A percentile compares a stretch with the other conserved stretches of the same genome.
phyloP scores from a whole-genome alignment of 139 green algal species.

The Micractinium sp. region DNA sequence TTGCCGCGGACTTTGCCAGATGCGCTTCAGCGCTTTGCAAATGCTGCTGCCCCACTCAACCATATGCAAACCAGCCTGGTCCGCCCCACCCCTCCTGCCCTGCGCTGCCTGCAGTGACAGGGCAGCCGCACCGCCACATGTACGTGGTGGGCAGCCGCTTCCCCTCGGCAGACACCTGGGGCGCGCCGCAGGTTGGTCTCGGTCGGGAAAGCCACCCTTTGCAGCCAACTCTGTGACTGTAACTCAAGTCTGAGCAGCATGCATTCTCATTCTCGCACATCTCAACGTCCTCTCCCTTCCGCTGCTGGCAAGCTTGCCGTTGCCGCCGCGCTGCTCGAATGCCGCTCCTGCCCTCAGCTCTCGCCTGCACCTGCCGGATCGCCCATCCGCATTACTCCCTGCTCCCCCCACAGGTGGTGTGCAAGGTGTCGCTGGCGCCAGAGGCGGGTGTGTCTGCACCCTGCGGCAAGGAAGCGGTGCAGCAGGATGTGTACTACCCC shows the following conservation, averaged over 20 bases:
- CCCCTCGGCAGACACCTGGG: conserved; percentile 16
- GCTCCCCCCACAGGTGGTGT: conserved; percentile 26
- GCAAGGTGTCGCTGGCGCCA: conserved; percentile 39
- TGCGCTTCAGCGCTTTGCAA: not conserved
- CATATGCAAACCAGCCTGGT: not conserved
- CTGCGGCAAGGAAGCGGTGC: not conserved
- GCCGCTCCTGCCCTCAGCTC: not conserved
- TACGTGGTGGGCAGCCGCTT: conserved; percentile 29
- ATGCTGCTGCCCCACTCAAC: not conserved
- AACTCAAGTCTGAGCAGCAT: too few species aligned
- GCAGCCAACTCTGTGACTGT: too few species aligned
- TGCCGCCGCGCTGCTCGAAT: not conserved
- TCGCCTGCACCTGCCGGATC: not conserved
- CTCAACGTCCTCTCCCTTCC: too few species aligned
- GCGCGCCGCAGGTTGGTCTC: conserved; percentile 32
- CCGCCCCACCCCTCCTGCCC: not conserved
- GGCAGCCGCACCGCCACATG: conserved; percentile 12
- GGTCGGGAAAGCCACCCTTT: too few species aligned
- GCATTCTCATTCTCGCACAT: too few species aligned
- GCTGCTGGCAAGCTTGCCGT: too few species aligned
- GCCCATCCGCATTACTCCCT: too few species aligned
- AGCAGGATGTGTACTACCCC: conserved; percentile 42
- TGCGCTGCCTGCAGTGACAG: not conserved
- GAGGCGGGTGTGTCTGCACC: conserved; percentile 17
- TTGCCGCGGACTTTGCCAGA: not conserved